A percentile compares a stretch with the other conserved stretches of the same genome.
Evolutionary conservation across 2,329 filamentous ascomycete genomes (phyloP).

Genomic region (Trichoderma atroviride): DNA sequence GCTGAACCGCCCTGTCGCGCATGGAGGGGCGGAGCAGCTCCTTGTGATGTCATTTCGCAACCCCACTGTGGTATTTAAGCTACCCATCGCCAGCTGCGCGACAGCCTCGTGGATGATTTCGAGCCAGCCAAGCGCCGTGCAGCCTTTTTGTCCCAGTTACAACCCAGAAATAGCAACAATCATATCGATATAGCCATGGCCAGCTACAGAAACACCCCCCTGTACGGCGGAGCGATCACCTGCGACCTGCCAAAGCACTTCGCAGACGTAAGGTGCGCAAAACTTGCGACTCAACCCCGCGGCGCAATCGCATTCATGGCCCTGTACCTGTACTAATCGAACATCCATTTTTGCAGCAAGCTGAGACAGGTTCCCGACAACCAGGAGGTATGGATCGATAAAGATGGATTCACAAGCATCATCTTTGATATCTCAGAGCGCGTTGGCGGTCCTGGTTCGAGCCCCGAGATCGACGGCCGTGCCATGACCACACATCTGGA

Average conservation of each 20-base stretch:
- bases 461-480: conserved; percentile 66
- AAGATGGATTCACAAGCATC: conserved; percentile 79
- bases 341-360: conserved; percentile 49
- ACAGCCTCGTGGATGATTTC: background rate
- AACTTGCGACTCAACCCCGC: background rate
- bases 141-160: background rate
- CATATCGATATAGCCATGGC: conserved; percentile 46
- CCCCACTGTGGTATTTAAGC: conserved; percentile 13
- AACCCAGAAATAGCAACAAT: too few relatives aligned
- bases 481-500: conserved; percentile 71
- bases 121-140: background rate
- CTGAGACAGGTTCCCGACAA: conserved; percentile 80
- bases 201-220: conserved; percentile 58
- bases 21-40: background rate
- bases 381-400: conserved; percentile 90
- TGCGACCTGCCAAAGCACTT: conserved; percentile 69
- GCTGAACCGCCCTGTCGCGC: background rate
- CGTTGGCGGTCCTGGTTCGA: conserved; percentile 59
- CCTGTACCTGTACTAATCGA: conserved; percentile 21
- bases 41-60: conserved; percentile 18
- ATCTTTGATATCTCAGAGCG: conserved; percentile 91
- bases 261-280: conserved; percentile 69
- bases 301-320: background rate
- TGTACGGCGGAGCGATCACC: conserved; percentile 74
- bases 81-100: background rate